Evolutionary conservation across 805 yeast genomes (phyloP).

Genomic region (Starmerella gropengiesseri): DNA sequence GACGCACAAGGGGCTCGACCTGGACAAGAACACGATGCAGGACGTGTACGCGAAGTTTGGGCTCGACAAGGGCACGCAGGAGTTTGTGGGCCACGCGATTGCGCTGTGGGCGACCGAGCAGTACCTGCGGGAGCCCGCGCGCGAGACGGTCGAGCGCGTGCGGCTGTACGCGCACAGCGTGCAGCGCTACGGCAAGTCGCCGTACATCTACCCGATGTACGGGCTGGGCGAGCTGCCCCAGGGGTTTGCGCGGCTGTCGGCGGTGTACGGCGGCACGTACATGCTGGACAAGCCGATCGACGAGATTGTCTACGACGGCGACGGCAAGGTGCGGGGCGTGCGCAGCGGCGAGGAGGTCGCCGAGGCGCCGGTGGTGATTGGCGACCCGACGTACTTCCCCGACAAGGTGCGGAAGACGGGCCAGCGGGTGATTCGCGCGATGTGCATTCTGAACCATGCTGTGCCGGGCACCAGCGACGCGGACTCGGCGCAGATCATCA

Average conservation of each 20-base stretch:
- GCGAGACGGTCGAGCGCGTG: constrained; percentile 82
- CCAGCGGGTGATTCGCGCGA: constrained; percentile 63
- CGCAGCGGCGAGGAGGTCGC: constrained; percentile 86
- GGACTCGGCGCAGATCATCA: constrained; percentile 86
- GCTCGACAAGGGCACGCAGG: constrained; percentile 83
- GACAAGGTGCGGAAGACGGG: constrained; percentile 64
- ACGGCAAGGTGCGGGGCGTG: constrained; percentile 72
- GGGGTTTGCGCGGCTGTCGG: constrained; percentile 93
- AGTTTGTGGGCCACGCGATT: constrained; percentile 97
- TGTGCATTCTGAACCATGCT: constrained; percentile 85
- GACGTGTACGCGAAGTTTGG: constrained; percentile 84
- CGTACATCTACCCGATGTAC: constrained; percentile 89
- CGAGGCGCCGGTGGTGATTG: constrained; percentile 84
- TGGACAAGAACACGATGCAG: constrained; percentile 83
- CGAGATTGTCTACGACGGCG: constrained; percentile 64
- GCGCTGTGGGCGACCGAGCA: constrained; percentile 92
- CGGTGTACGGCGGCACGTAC: constrained; percentile 96
- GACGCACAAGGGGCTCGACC: constrained; percentile 73
- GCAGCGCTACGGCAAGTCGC: constrained; percentile 91
- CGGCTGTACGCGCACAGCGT: constrained; percentile 79
- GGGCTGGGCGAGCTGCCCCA: constrained; percentile 98
- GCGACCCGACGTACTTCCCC: constrained; percentile 97
- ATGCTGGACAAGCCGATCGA: constrained; percentile 96
- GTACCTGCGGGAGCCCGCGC: constrained; percentile 76
- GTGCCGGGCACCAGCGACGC: constrained; percentile 69